Percentiles rank a stretch among this genome's conserved stretches.
Evolutionary conservation across 352 stramenopile genomes (phyloP).

Genomic region (Phytophthora cajani): DNA sequence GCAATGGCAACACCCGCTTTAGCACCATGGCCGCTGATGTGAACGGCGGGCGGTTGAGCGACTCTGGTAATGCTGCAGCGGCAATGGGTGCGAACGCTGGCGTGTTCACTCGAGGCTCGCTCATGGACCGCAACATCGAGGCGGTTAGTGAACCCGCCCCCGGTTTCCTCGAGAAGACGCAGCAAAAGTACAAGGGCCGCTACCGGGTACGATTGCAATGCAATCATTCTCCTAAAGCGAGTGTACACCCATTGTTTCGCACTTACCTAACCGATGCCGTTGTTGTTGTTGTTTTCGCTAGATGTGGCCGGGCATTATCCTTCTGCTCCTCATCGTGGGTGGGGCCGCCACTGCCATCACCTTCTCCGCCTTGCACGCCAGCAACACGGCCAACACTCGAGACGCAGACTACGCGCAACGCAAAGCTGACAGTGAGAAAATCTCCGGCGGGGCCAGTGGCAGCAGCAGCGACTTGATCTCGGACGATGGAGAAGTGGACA

Average conservation of each 20-base stretch:
- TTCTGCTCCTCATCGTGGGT: conserved; percentile 44
- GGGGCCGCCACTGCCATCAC: conserved; percentile 41
- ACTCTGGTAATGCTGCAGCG: conserved; percentile 9
- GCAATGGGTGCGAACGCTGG: conserved; percentile 12
- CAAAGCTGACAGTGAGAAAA: conserved; percentile 31
- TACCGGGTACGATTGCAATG: conserved; percentile 39
- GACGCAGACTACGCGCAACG: conserved; percentile 35
- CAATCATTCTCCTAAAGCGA: not conserved
- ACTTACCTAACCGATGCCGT: not conserved
- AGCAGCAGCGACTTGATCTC: conserved; percentile 56
- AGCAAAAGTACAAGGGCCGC: conserved; percentile 62
- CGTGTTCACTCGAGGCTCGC: conserved; percentile 52
- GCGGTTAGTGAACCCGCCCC: conserved; percentile 31
- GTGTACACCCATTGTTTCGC: conserved; percentile 1
- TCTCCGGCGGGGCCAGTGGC: conserved; percentile 26
- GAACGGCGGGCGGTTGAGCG: not conserved
- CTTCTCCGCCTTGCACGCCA: conserved; percentile 33
- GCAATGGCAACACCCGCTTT: conserved; percentile 11
- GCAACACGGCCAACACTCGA: conserved; percentile 16
- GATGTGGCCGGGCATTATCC: conserved; percentile 54
- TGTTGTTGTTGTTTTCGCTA: conserved; percentile 14
- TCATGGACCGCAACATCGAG: conserved; percentile 60
- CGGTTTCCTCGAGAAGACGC: conserved; percentile 25
- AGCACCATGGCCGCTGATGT: conserved; percentile 8
- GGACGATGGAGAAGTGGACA: conserved; percentile 72